Evolutionary conservation across 495 filamentous ascomycete species (phyloP), one percentile per base, ranked within the genome.

Genomic region (Talaromyces trachyspermus): DNA sequence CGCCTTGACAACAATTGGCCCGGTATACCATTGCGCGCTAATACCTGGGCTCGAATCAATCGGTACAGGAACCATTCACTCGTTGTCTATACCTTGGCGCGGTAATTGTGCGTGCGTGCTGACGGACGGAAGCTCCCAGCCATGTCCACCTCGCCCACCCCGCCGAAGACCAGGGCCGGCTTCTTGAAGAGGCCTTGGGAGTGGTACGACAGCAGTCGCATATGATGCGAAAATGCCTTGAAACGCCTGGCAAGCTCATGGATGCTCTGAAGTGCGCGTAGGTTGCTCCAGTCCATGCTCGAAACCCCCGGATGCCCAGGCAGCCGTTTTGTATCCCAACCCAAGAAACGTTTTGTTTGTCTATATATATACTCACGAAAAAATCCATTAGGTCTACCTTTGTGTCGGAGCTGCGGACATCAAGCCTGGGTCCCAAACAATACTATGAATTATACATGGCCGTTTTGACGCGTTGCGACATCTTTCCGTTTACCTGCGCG

Each of bases 391-490:
- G 92, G 68, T 97, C 94, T 24, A 98, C 92, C 33, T 79, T 98
- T 30, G 94, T 98, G 48, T 95, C 94, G 24, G 92, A 98, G 68
- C 79, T 98, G 41, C 88, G 92, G 59, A 97, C 92, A 11, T 91
- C 89, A 63, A 95, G 86, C 54, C 75, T 98, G 18, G 88, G 92
- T 5, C 92, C 92, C 3, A 98, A 98, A 62, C 92, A 97, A 65
- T 98, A 98, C 74, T 98, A 98, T 65, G 92, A 98, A 66, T 79
- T 98, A 49, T 98, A 98, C 72, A 98, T 98, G 92, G 79, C 91
- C 50, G 87, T 97, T 44, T 98, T 68, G 92, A 98, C 73, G 94
- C 92, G 54, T 66, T 98, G 61, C 89, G 92, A 62, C 92, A 97
- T 68, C 86, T 98, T 43, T 91, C 90, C 32, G 84, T 94, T 47